Percentiles rank a stretch among this genome's conserved stretches.
phyloP scores from a whole-genome alignment of 2,329 filamentous ascomycete species.

The Fusarium austroafricanum region DNA sequence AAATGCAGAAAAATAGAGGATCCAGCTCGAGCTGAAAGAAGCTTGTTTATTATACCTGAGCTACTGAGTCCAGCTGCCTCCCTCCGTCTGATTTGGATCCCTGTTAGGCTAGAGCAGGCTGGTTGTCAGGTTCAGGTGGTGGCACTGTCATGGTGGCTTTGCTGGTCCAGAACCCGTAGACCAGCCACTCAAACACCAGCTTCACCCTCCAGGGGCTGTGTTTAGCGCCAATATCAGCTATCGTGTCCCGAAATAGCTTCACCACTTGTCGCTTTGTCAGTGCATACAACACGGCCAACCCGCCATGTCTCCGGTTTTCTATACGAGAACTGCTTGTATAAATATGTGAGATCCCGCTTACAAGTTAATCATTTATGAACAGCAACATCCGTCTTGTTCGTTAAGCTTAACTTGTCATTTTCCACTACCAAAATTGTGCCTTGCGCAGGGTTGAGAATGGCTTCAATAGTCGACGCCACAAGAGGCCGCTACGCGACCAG shows the following conservation, averaged over 20 bases:
- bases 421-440: not conserved
- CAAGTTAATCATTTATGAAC: not conserved
- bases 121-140: conserved; percentile 6
- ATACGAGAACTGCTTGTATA: conserved; percentile 3
- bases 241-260: conserved; percentile 28
- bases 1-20: not conserved
- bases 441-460: conserved; percentile 5
- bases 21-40: conserved; percentile 5
- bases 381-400: too few relatives aligned
- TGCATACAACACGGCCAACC: not conserved
- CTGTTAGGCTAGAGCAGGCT: not conserved
- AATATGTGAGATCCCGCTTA: not conserved
- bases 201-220: conserved; percentile 20
- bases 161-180: conserved; percentile 26
- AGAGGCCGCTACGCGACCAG: not conserved
- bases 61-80: conserved; percentile 32
- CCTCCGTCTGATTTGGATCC: not conserved
- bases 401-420: conserved; percentile 8
- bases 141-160: conserved; percentile 30
- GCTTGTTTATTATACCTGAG: conserved; percentile 15
- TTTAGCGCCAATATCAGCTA: conserved; percentile 1
- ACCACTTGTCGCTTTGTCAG: not conserved
- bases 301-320: not conserved
- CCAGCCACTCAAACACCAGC: conserved; percentile 21
- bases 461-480: conserved; percentile 23